Conservation (phyloP, 73 alveolate genomes). For the Stentor coeruleus region DNA sequence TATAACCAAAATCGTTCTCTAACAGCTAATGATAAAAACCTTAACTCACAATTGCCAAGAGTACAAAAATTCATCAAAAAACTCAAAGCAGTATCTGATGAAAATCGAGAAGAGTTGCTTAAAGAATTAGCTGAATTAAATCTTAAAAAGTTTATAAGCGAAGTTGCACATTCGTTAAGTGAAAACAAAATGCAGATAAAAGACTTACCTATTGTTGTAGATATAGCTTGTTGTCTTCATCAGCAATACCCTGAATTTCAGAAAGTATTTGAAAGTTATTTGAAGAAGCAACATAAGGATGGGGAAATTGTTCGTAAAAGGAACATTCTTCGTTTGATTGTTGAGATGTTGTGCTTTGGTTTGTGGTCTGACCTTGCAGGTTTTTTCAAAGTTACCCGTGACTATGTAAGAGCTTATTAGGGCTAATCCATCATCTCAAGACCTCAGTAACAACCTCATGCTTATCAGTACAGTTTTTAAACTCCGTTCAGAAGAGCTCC, state of each 20-base stretch:
- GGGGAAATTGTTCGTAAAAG: constrained; percentile 5
- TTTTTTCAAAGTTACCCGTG: not conserved
- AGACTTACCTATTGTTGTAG: not conserved
- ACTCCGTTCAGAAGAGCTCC: not conserved
- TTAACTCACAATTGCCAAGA: not conserved
- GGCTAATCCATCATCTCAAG: not conserved
- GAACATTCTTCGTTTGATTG: not conserved
- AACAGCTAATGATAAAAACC: not conserved
- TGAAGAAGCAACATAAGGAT: constrained; percentile 11
- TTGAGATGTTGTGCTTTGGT: not conserved
- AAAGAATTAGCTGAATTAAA: not conserved
- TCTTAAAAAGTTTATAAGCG: not conserved
- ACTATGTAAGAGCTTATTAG: not conserved
- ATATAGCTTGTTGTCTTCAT: not conserved
- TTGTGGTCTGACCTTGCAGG: constrained; percentile 5
- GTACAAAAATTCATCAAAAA: constrained; percentile 11
- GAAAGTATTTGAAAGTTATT: not conserved
- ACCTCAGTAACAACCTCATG: not conserved
- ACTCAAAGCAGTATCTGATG: not conserved
- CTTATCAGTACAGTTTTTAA: not conserved
- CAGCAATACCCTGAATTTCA: constrained; percentile 6
- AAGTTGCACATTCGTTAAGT: constrained; percentile 13
- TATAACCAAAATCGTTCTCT: not conserved
- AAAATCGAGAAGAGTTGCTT: not conserved
- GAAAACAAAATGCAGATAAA: constrained; percentile 2